phyloP scores from a whole-genome alignment of 345 rosid species.

The Jatropha curcas region DNA sequence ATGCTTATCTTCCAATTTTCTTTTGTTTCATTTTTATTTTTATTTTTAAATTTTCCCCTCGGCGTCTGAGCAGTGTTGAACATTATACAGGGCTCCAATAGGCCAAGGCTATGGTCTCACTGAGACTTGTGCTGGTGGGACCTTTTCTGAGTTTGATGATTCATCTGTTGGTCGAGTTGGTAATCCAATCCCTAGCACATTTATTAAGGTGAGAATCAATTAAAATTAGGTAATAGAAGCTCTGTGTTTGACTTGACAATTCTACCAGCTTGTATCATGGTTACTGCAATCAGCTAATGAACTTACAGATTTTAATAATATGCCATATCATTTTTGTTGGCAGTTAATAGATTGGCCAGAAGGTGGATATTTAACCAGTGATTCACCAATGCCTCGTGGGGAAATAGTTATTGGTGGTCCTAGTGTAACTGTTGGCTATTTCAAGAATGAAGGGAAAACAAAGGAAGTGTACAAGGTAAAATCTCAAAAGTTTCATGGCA shows the following conservation, averaged over 20 bases:
- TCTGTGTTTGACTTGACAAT: neutral
- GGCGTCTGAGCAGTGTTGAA: constrained; percentile 3
- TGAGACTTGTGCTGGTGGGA: constrained; percentile 98
- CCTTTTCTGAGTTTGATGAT: constrained; percentile 97
- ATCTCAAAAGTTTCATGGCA: constrained; percentile 9
- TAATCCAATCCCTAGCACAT: constrained; percentile 92
- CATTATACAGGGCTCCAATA: constrained; percentile 79
- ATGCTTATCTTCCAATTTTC: neutral
- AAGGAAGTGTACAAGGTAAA: constrained; percentile 84
- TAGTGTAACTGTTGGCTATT: constrained; percentile 85
- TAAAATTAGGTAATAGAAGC: constrained; percentile 3
- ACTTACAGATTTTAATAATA: neutral
- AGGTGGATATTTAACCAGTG: constrained; percentile 75
- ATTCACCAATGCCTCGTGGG: constrained; percentile 93
- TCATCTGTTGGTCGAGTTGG: constrained; percentile 97
- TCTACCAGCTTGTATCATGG: neutral
- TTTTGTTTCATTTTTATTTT: neutral
- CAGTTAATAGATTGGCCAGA: constrained; percentile 98
- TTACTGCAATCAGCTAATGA: neutral
- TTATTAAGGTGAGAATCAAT: constrained; percentile 65
- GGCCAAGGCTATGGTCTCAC: constrained; percentile 99
- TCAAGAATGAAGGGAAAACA: constrained; percentile 88
- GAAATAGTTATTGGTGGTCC: constrained; percentile 97
- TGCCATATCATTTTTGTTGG: constrained; percentile 11
- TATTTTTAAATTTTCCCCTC: neutral